Evolutionary conservation across 2,329 filamentous ascomycete species (phyloP), one percentile per base, ranked within the genome.

Genomic region (Samsoniella hepiali): DNA sequence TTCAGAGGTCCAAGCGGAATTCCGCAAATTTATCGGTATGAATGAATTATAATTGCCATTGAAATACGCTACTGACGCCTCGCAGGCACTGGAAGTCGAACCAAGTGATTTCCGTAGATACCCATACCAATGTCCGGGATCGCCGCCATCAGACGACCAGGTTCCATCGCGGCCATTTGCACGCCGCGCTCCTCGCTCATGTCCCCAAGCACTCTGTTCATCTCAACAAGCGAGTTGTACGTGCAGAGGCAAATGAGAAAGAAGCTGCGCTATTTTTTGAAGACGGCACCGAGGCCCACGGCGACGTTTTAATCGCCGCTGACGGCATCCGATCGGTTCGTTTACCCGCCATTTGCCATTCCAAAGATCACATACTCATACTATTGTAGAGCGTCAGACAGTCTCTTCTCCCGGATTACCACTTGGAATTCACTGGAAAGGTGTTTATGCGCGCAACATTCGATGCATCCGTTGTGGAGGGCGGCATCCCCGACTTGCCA

Each of bases 311-410:
- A 42, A 75, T 84, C 29, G 82, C 81, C 9, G 79, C 81, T 3
- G 82, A 84, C 68, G 82, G 82, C 59, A 78, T 84, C 50, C 79
- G 81, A 68, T 83, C 80, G n/a, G 72, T 74, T 3, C 73, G 81
- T 40, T 72, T 72, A 11, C 7, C 4, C n/a, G 27, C 4, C 32
- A 9, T n/a, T 2, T 7, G 11, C n/a, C 5, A 22, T 53, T n/a
- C 3, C 5, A 8, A 61, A 29, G 1, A n/a, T 13, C 0, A 7
- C 22, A 8, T 15, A 13, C 49, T 55, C 1, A 54, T 10, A 8
- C 4, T 1, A 27, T 13, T 29, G 3, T 11, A 66, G 65, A 47
- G 42, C 51, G 64, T 66, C 13, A 62, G 65, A 49, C 51, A 42
- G 1, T 62, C 65, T 7, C 47, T 65, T 3, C 56, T 58, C 5